Evolutionary conservation across 2,329 filamentous ascomycete species (phyloP).

Genomic region (Huntiella decipiens): DNA sequence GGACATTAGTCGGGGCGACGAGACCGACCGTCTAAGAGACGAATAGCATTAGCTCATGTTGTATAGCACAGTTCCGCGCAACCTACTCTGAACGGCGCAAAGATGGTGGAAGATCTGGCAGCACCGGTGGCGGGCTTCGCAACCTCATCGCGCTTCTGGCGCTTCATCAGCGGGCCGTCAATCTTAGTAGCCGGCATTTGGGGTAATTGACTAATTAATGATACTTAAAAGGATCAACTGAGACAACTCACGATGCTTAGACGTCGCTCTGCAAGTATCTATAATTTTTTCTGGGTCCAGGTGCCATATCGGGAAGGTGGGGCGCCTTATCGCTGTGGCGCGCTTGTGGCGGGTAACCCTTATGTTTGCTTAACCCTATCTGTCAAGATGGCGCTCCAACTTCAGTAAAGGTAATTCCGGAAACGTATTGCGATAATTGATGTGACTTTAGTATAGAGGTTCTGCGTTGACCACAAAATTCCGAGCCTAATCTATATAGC

Average conservation of each 20-base stretch:
- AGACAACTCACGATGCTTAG: not conserved
- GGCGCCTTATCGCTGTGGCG: conserved; percentile 5
- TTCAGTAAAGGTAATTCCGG: too few species aligned
- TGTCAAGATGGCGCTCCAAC: too few species aligned
- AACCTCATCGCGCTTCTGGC: conserved; percentile 43
- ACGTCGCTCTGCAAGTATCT: conserved; percentile 5
- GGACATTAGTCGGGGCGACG: conserved; percentile 75
- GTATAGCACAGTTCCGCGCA: not conserved
- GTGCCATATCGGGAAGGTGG: conserved; percentile 10
- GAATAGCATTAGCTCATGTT: conserved; percentile 1
- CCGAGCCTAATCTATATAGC: too few species aligned
- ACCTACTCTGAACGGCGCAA: conserved; percentile 77
- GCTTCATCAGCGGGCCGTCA: conserved; percentile 51
- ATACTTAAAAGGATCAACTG: not conserved
- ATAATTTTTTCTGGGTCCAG: conserved; percentile 10
- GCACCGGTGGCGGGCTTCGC: conserved; percentile 21
- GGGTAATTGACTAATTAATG: not conserved
- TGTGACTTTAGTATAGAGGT: too few species aligned
- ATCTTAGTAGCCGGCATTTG: conserved; percentile 39
- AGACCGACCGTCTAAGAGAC: conserved; percentile 61
- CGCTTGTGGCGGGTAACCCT: conserved; percentile 18
- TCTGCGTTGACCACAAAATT: too few species aligned
- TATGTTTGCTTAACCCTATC: too few species aligned
- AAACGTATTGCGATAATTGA: too few species aligned
- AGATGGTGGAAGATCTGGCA: conserved; percentile 53